These are phyloP conservation scores for Psilocybe cubensis DNA, from an alignment of 768 basidiomycete genomes.

Conservation along the genomic window DNA sequence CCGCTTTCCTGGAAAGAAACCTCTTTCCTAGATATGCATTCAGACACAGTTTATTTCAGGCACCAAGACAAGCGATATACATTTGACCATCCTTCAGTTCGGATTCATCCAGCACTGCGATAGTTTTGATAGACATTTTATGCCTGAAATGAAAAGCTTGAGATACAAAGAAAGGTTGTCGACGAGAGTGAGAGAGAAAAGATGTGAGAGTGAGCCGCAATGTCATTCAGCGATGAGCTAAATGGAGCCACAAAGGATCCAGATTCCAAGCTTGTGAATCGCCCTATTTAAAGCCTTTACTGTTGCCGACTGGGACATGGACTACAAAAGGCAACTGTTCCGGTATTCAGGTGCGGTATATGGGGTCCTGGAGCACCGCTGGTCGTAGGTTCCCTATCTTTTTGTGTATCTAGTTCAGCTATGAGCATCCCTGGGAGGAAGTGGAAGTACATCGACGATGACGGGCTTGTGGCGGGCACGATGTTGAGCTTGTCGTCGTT, in stretches of 20 bases:
- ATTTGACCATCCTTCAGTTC: conserved; percentile 72
- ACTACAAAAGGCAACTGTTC: no score
- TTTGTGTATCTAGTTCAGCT: no score
- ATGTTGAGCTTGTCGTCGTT: no score
- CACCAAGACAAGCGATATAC: conserved; percentile 31
- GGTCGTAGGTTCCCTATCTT: no score
- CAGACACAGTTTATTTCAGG: neutral
- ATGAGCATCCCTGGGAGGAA: no score
- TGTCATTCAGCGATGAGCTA: conserved; percentile 6
- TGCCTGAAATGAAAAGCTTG: conserved; percentile 13
- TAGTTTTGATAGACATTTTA: conserved; percentile 51
- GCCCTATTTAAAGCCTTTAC: neutral
- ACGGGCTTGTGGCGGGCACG: no score
- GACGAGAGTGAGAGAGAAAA: conserved; percentile 7
- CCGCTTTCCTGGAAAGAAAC: conserved; percentile 71
- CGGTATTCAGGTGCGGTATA: no score
- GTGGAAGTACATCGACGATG: no score
- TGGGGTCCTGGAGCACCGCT: no score
- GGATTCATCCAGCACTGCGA: conserved; percentile 59
- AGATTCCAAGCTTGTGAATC: neutral
- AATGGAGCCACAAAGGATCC: neutral
- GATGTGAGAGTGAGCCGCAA: conserved; percentile 17
- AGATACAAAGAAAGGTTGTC: conserved; percentile 1
- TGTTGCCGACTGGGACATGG: no score
- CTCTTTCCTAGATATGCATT: conserved; percentile 65